phyloP scores from a whole-genome alignment of 345 rosid species.

The Microthlaspi erraticum region DNA sequence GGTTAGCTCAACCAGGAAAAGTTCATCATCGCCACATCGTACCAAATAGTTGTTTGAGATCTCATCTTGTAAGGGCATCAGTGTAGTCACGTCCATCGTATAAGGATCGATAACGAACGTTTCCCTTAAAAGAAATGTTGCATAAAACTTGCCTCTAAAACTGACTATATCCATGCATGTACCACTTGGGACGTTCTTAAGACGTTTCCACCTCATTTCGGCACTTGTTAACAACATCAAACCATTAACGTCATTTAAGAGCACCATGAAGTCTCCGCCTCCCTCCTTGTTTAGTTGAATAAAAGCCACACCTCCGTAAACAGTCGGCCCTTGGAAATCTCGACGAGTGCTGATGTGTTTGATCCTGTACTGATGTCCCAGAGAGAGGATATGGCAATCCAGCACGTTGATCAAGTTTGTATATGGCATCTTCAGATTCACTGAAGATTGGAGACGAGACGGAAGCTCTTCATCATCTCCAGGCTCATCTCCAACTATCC shows the following conservation, averaged over 20 bases:
- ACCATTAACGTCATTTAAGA: not conserved
- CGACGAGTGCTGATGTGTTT: no score
- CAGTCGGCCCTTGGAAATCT: not conserved
- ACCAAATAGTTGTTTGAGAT: not conserved
- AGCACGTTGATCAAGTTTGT: not conserved
- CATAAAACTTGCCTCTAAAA: not conserved
- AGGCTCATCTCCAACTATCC: not conserved
- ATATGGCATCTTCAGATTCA: not conserved
- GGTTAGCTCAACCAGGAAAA: not conserved
- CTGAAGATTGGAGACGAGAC: not conserved
- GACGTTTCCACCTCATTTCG: not conserved
- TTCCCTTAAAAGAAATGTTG: fast-evolving
- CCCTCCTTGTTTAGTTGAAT: not conserved
- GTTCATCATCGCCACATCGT: not conserved
- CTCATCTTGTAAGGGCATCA: not conserved
- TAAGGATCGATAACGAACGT: not conserved
- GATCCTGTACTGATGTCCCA: not conserved
- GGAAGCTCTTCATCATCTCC: not conserved
- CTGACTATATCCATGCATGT: not conserved
- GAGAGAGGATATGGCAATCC: not conserved
- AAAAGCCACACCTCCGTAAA: not conserved
- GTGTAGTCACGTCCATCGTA: not conserved
- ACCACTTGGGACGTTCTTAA: not conserved
- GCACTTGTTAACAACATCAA: not conserved
- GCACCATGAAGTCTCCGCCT: not conserved